phyloP scores from a whole-genome alignment of 192 early-diverging fungal genomes.

The Chytriomyces sp. region DNA sequence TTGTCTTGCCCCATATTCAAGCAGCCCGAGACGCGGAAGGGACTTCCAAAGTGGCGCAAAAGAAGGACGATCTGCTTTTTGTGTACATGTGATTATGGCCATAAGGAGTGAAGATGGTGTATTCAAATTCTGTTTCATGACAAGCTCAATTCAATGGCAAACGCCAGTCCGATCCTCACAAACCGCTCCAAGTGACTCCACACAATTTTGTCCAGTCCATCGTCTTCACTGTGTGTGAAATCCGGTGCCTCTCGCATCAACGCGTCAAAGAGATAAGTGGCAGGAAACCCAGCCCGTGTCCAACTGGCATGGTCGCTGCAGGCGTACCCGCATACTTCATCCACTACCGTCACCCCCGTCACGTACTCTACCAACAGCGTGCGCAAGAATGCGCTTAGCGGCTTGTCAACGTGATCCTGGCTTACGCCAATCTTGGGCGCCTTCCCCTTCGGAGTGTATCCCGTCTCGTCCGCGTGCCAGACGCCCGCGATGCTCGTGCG shows the following conservation, averaged over 20 bases:
- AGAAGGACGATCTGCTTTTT: no score
- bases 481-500: conserved; percentile 69
- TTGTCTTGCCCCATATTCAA: no score
- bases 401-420: conserved; percentile 72
- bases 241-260: conserved; percentile 43
- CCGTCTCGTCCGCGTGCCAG: conserved; percentile 82
- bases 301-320: conserved; percentile 91
- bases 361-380: conserved; percentile 61
- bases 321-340: conserved; percentile 78
- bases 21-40: no score
- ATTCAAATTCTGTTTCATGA: no score
- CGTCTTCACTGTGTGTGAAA: conserved; percentile 75
- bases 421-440: conserved; percentile 65
- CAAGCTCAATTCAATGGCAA: conserved; percentile 33
- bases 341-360: conserved; percentile 57
- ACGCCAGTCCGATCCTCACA: conserved; percentile 29
- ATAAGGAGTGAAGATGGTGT: no score
- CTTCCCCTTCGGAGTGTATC: conserved; percentile 62
- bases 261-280: conserved; percentile 66
- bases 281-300: conserved; percentile 76
- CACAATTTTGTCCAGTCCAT: conserved; percentile 72
- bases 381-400: conserved; percentile 43
- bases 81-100: no score
- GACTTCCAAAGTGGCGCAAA: no score
- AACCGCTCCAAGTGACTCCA: conserved; percentile 86